Evolutionary conservation across 2,329 filamentous ascomycete genomes (phyloP), one percentile per base, ranked within the genome.

Genomic region (Beauveria sp.): DNA sequence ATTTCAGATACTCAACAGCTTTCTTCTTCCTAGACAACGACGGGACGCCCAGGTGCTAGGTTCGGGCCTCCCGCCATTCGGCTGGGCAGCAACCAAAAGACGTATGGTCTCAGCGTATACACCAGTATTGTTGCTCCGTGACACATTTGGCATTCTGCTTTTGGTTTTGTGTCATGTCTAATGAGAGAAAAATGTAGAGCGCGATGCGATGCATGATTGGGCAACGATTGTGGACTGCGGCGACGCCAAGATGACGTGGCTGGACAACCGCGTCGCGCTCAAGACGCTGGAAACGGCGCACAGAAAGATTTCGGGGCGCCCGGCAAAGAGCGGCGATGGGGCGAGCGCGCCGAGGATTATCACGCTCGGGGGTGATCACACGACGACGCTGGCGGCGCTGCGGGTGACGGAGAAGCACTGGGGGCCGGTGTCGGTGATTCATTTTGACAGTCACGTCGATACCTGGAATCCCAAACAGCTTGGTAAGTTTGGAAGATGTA

Each of bases 61-160:
- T 96, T 96, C 69, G 91, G 91, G 0, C 91, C 91, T 28, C 84
- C 89, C 43, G 89, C 89, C 34, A 94, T 96, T 66, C 86, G 91
- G 60, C 85, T 88, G 28, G 91, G 89, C 44, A 91, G 88, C 43
- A 81, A 86, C 10, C 84, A 90, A 41, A 90, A 64, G 55, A 61
- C 61, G 18, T 64, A 65, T 43, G 63, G 66, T 40, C 64, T 66
- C 46, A 66, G 65, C 62, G 56, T 68, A 18, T 67, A 61, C 46
- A 67, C 63, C 4, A 60, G 66, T 66, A 37, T 40, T 22, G 52
- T 14, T 41, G 18, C n/a, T 26, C 18, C 44, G 10, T 22, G 10
- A 22, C 26, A 47, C 26, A n/a, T 1, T 14, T 30, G 14, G 30
- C 30, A 5, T 24, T 12, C 9, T 4, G 26, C 26, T 12, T 10